Base-by-base conservation (phyloP, 345 rosid species). In the Bruguiera sexangula region DNA sequence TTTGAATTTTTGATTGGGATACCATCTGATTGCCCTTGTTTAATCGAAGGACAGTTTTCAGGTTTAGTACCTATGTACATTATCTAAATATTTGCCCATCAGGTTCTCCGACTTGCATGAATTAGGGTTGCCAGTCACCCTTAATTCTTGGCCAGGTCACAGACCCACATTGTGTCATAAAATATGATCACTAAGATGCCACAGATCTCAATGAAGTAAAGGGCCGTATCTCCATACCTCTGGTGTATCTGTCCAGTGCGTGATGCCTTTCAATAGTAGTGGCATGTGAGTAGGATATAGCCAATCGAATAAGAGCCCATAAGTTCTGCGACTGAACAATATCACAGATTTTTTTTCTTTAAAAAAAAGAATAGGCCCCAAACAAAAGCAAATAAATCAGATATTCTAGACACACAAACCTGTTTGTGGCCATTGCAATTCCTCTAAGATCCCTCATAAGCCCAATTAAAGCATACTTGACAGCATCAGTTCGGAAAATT, bases 361-460 rank as follows among this genome's bases (percentile, higher is more conserved):
- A 43, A 2, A 43, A 43, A 43, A 10, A 39, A 11, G 10, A 9
- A 39, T 55, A 15, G 50, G 50, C 50, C 50, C 18, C 4, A 3
- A 43, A 43, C 18, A 43, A 43, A 43, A 3, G 19, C 50, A 43
- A 43, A 43, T 43, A 11, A 43, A 43, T 68, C 21, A 58, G 31
- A 71, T 27, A 58, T 51, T 37, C 53, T 43, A 51, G 0, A 56
- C 60, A 39, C 20, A 63, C 68, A 15, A 55, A 89, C 99, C 97
- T 88, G 83, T 85, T 90, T 63, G 99, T 86, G 69, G 99, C 99
- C 99, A 92, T 92, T 15, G 98, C 83, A 72, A 96, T 88, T 72
- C 99, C 99, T 85, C 98, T 85, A 57, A 96, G 89, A 85, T 96
- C 98, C 80, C 99, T 88, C 98, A 90, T 92, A 66, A 92, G 82